Percentiles rank a stretch among this genome's conserved stretches.
phyloP scores from a whole-genome alignment of 2,329 filamentous ascomycete genomes.

The Leptographium radiaticola region DNA sequence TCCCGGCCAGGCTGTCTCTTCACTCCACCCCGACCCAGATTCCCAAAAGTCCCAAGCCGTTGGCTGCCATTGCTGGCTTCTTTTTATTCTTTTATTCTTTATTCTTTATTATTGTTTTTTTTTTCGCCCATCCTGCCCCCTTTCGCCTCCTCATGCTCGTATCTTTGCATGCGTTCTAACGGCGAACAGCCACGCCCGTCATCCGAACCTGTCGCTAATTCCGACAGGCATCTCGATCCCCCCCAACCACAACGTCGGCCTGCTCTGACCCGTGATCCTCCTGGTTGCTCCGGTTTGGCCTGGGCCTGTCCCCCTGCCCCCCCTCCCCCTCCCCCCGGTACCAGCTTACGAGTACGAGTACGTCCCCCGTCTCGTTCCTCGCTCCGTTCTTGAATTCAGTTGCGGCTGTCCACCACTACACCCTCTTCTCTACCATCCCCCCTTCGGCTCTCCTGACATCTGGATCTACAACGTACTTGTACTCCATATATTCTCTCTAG shows the following conservation, averaged over 20 bases:
- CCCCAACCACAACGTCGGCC: neutral
- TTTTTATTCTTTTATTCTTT: neutral
- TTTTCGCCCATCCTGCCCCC: neutral
- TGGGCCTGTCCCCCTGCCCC: neutral
- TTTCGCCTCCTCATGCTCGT: neutral
- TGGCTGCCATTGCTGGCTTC: neutral
- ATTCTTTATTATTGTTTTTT: neutral
- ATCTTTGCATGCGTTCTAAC: conserved; percentile 1
- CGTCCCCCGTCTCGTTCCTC: too few species aligned
- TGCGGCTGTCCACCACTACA: neutral
- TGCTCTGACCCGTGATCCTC: neutral
- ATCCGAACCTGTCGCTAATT: too few species aligned
- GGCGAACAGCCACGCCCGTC: neutral
- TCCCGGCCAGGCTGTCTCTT: neutral
- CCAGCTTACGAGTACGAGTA: too few species aligned
- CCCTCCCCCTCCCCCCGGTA: neutral
- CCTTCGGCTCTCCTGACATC: neutral
- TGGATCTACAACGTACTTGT: neutral
- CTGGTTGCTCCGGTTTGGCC: neutral
- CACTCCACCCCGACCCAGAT: neutral
- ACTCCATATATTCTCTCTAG: neutral
- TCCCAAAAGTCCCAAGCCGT: neutral
- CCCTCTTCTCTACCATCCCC: neutral
- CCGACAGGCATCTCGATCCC: neutral
- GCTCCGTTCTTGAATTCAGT: neutral